Percentiles rank a stretch among this genome's conserved stretches.
Evolutionary conservation across 495 filamentous ascomycete genomes (phyloP).

Genomic region (Copromyces sp.): DNA sequence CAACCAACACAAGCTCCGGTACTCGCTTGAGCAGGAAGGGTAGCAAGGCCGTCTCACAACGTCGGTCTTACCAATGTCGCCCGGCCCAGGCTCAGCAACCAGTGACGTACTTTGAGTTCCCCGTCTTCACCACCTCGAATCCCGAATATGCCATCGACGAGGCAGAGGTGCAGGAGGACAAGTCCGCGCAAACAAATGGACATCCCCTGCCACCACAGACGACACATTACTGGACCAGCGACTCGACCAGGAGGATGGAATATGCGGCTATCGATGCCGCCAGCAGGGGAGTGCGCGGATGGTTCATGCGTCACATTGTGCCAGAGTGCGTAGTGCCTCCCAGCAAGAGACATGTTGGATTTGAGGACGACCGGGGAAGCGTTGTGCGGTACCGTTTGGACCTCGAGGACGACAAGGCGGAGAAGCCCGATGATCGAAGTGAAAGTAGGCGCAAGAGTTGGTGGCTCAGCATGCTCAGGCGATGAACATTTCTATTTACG

Average conservation of each 20-base stretch:
- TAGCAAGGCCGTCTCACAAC: conserved; percentile 18
- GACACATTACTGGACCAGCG: conserved; percentile 48
- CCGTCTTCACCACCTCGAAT: conserved; percentile 36
- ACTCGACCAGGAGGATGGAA: conserved; percentile 42
- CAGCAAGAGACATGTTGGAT: conserved; percentile 31
- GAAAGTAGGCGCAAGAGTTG: conserved; percentile 16
- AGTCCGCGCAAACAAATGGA: conserved; percentile 6
- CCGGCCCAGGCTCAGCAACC: conserved; percentile 16
- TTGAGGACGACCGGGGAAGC: conserved; percentile 44
- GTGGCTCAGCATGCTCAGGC: conserved; percentile 14
- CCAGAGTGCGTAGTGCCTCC: conserved; percentile 45
- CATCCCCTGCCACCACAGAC: conserved; percentile 39
- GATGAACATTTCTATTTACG: not conserved
- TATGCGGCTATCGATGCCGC: conserved; percentile 51
- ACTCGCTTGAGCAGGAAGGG: conserved; percentile 14
- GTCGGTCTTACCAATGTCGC: conserved; percentile 9
- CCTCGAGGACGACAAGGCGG: conserved; percentile 25
- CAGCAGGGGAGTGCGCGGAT: conserved; percentile 40
- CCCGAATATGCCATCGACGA: conserved; percentile 10
- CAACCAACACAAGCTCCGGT: conserved; percentile 20
- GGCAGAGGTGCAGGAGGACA: conserved; percentile 3
- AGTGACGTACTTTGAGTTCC: conserved; percentile 39
- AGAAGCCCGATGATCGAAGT: conserved; percentile 5
- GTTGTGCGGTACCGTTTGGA: conserved; percentile 44
- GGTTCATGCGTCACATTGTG: conserved; percentile 41